phyloP scores from a whole-genome alignment of 306 rosid genomes.

The Hippophae tibetana region DNA sequence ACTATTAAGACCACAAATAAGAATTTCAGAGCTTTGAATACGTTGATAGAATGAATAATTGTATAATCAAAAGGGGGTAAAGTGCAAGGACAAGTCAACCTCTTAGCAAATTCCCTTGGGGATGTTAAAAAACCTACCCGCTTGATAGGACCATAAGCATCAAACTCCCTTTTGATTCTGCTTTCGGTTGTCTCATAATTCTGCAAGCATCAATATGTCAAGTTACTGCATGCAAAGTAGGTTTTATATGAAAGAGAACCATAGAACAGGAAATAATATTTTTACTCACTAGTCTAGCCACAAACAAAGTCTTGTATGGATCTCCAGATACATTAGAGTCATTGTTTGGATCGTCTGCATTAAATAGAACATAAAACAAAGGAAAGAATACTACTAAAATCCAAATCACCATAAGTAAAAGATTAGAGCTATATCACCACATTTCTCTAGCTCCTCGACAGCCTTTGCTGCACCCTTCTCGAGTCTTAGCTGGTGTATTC shows the following conservation, averaged over 20 bases:
- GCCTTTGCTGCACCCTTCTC: conserved; percentile 93
- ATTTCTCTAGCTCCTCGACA: conserved; percentile 87
- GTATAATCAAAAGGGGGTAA: not conserved
- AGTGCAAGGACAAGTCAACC: conserved; percentile 24
- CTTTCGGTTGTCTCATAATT: conserved; percentile 92
- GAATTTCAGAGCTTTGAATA: not conserved
- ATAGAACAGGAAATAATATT: not conserved
- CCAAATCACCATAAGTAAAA: not conserved
- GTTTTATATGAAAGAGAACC: not conserved
- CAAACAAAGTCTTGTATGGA: conserved; percentile 91
- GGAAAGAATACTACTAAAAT: not conserved
- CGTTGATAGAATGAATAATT: not conserved
- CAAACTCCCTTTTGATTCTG: conserved; percentile 98
- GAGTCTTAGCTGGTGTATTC: conserved; percentile 69
- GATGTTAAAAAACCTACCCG: conserved; percentile 89
- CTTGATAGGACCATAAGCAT: conserved; percentile 95
- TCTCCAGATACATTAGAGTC: conserved; percentile 84
- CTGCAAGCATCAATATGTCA: conserved; percentile 38
- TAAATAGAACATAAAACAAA: conserved; percentile 5
- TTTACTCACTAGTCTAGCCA: conserved; percentile 79
- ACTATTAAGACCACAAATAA: not conserved
- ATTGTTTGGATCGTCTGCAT: conserved; percentile 68
- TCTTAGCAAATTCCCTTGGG: conserved; percentile 75
- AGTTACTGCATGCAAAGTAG: not conserved
- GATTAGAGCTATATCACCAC: conserved; percentile 28